Evolutionary conservation across 2,329 filamentous ascomycete species (phyloP).

Genomic region (Hypomyces perniciosus): DNA sequence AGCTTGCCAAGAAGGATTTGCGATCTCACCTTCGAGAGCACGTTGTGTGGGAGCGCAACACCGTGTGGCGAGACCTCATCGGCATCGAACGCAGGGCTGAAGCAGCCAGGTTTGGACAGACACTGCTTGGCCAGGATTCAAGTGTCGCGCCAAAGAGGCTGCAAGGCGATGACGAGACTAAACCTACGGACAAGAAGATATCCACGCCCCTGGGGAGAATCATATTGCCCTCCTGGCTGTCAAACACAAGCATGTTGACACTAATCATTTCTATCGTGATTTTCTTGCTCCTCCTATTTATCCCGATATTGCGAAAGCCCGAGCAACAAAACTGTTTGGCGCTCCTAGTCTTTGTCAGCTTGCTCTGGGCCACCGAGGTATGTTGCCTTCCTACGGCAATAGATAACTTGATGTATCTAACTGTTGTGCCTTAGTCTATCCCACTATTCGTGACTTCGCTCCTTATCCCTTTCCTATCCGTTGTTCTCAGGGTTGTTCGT

Average conservation of each 20-base stretch:
- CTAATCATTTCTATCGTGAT: conserved; percentile 64
- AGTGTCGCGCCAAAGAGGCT: conserved; percentile 63
- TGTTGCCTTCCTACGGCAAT: conserved; percentile 17
- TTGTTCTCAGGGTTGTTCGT: conserved; percentile 78
- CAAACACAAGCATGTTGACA: conserved; percentile 74
- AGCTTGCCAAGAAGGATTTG: conserved; percentile 74
- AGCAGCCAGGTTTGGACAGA: conserved; percentile 83
- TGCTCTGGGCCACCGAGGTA: conserved; percentile 95
- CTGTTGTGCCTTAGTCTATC: conserved; percentile 57
- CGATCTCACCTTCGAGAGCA: conserved; percentile 89
- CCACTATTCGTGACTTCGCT: conserved; percentile 95
- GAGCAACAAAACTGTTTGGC: conserved; percentile 97
- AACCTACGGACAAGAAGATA: conserved; percentile 59
- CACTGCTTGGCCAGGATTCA: conserved; percentile 69
- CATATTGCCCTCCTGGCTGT: conserved; percentile 71
- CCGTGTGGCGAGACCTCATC: conserved; percentile 98
- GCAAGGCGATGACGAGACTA: conserved; percentile 75
- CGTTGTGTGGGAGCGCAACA: conserved; percentile 98
- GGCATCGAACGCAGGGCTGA: conserved; percentile 93
- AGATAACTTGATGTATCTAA: conserved; percentile 11
- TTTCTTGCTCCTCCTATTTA: conserved; percentile 66
- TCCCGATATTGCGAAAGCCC: conserved; percentile 76
- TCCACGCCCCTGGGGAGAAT: conserved; percentile 75
- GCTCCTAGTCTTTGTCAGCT: conserved; percentile 85
- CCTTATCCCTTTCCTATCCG: conserved; percentile 86